Evolutionary conservation across 257 asterid species (phyloP).

Genomic region (Henckelia pumila): DNA sequence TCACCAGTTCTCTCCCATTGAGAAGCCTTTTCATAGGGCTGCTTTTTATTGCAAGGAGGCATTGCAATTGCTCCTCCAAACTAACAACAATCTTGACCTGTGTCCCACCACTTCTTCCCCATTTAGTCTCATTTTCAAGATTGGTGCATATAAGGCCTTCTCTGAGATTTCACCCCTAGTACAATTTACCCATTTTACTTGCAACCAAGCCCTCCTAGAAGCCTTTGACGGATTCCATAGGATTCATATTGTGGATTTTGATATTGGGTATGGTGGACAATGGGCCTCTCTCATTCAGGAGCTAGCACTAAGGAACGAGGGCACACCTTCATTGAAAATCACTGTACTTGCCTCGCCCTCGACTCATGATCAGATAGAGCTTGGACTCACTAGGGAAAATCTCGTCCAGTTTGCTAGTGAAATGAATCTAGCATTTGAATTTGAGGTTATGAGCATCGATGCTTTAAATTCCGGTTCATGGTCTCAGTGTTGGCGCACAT

Average conservation of each 20-base stretch:
- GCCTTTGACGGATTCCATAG: slow-evolving; percentile 62
- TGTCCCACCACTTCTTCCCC: slow-evolving; percentile 42
- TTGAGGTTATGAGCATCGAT: slow-evolving; percentile 59
- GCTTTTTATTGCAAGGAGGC: slow-evolving; percentile 92
- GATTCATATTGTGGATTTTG: slow-evolving; percentile 83
- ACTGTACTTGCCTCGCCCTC: slow-evolving; percentile 74
- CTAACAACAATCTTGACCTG: slow-evolving; percentile 26
- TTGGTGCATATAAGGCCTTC: slow-evolving; percentile 82
- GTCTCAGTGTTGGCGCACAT: slow-evolving; percentile 47
- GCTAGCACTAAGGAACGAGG: slow-evolving; percentile 63
- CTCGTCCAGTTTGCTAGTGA: slow-evolving; percentile 73
- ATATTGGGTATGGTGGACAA: slow-evolving; percentile 87
- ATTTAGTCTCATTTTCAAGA: slow-evolving; percentile 66
- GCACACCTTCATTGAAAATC: slow-evolving; percentile 59
- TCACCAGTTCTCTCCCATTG: slow-evolving; percentile 94
- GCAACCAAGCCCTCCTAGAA: slow-evolving; percentile 92
- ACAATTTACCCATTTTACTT: slow-evolving; percentile 79
- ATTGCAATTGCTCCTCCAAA: slow-evolving; percentile 54
- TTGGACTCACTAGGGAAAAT: slow-evolving; percentile 73
- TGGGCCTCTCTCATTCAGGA: slow-evolving; percentile 99
- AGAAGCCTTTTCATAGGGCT: slow-evolving; percentile 91
- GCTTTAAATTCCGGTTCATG: slow-evolving; percentile 61
- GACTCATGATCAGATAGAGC: slow-evolving; percentile 74
- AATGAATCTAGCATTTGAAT: slow-evolving; percentile 64
- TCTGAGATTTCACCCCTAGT: slow-evolving; percentile 89